These are phyloP conservation scores for Chlorophyllum brunneum DNA, from an alignment of 768 basidiomycete species.

Conservation along the genomic window DNA sequence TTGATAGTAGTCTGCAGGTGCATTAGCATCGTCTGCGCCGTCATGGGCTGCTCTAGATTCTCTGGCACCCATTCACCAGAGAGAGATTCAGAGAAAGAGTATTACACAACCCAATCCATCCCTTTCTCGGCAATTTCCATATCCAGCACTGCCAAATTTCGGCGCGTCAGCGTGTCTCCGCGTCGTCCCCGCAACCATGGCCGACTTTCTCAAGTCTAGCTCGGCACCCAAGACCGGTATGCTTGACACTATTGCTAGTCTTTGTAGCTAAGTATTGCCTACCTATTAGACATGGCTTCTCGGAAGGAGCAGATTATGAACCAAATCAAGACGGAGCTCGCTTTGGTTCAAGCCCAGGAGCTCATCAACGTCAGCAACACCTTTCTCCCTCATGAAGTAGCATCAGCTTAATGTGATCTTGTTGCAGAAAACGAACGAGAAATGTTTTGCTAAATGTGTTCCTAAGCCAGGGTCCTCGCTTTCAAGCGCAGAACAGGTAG, in stretches of 20 bases:
- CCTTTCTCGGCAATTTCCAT: constrained; percentile 6
- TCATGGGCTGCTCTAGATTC: constrained; percentile 48
- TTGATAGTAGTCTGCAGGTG: constrained; percentile 70
- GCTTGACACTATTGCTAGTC: not conserved
- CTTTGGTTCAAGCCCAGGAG: constrained; percentile 72
- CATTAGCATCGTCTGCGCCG: constrained; percentile 18
- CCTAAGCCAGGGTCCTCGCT: constrained; percentile 56
- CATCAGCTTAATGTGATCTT: not conserved
- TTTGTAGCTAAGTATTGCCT: too few species aligned
- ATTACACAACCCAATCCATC: not conserved
- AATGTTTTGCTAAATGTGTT: constrained; percentile 75
- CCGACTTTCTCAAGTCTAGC: constrained; percentile 49
- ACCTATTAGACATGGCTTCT: constrained; percentile 39
- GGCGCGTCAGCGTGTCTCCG: not conserved
- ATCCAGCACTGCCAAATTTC: not conserved
- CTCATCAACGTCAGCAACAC: constrained; percentile 61
- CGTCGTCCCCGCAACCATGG: constrained; percentile 30
- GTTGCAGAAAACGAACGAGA: constrained; percentile 73
- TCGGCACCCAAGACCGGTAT: constrained; percentile 18
- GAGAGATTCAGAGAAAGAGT: not conserved
- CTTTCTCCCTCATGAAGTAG: not conserved
- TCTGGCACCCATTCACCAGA: constrained; percentile 58
- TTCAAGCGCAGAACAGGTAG: constrained; percentile 8
- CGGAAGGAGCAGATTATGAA: constrained; percentile 58
- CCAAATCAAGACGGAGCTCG: constrained; percentile 65